Evolutionary conservation across 2,329 filamentous ascomycete species (phyloP).

Genomic region (Coniochaeta ligniaria): DNA sequence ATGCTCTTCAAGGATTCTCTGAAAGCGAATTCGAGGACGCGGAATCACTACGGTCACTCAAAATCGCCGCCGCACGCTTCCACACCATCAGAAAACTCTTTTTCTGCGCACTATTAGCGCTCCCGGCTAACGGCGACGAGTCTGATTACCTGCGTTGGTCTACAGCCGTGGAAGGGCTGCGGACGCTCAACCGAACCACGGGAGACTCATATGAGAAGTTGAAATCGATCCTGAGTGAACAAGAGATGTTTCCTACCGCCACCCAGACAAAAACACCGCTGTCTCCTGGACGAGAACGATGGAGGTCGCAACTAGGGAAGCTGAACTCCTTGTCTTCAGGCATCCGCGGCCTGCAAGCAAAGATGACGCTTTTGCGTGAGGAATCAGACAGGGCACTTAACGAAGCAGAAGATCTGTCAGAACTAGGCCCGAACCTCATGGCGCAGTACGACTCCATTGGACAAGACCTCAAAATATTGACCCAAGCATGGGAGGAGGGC

Average conservation of each 20-base stretch:
- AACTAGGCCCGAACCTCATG: constrained; percentile 73
- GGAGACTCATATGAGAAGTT: constrained; percentile 57
- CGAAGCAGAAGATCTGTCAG: constrained; percentile 62
- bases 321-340: constrained; percentile 83
- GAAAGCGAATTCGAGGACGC: constrained; percentile 65
- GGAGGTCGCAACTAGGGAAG: constrained; percentile 81
- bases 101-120: constrained; percentile 79
- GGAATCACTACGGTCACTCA: constrained; percentile 73
- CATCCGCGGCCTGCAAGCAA: constrained; percentile 87
- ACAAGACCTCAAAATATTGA: constrained; percentile 70
- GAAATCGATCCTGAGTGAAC: constrained; percentile 64
- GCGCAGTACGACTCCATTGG: constrained; percentile 93
- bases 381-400: constrained; percentile 78
- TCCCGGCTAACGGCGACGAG: constrained; percentile 74
- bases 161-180: constrained; percentile 68
- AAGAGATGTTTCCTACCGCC: constrained; percentile 48
- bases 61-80: constrained; percentile 73
- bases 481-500: constrained; percentile 82
- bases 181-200: constrained; percentile 55
- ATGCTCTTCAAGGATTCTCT: constrained; percentile 58
- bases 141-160: constrained; percentile 75
- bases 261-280: constrained; percentile 54
- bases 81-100: constrained; percentile 78
- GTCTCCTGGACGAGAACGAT: constrained; percentile 72
- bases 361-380: constrained; percentile 85